Base-by-base conservation (phyloP, 148 eudicot genomes). In the Vaccinium myrtillus region DNA sequence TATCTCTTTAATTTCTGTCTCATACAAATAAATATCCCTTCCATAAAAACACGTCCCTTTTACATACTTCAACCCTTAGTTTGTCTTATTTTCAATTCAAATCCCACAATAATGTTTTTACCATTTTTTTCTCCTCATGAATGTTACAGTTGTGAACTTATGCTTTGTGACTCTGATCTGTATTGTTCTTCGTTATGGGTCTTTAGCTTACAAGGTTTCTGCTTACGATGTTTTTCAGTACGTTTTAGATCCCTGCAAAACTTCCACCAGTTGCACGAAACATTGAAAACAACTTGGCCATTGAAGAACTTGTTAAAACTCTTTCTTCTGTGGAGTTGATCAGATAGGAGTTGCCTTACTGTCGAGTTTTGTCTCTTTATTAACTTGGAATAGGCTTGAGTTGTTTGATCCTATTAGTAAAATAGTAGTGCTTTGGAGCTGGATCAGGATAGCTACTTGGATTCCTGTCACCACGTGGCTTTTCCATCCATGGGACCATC, bases 401-500 rank as follows among this genome's bases (percentile, higher is more conserved):
- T 30, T 19, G 0, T 48, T 59, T 18, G 61, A 21, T 32, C 36
- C 27, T 81, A 12, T 30, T 77, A 19, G 43, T 65, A 18, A 23
- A 36, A 27, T 39, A 25, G 75, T 84, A 83, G 71, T 82, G 83
- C 70, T 18, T 85, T 69, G 71, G 83, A 78, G 81, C 84, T 87
- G 92, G 93, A 89, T 84, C 88, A 92, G 88, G 90, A 90, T 81
- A 86, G 90, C 76, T 92, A 90, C 83, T 89, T 93, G 88, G 91
- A 91, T 87, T 85, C 87, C 85, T 79, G 91, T 89, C 91, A 87
- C 86, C 93, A 87, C 81, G 91, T 89, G 82, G 86, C 86, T 36
- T 90, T 89, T 87, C 89, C 90, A 36, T 79, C 87, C 58, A 93
- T 94, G 98, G 94, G 89, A 85, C 94, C 98, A 80, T 87, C 93